Percentiles rank a stretch among this genome's conserved stretches.
phyloP scores from a whole-genome alignment of 768 basidiomycete genomes.

The Boletus coccyginus region DNA sequence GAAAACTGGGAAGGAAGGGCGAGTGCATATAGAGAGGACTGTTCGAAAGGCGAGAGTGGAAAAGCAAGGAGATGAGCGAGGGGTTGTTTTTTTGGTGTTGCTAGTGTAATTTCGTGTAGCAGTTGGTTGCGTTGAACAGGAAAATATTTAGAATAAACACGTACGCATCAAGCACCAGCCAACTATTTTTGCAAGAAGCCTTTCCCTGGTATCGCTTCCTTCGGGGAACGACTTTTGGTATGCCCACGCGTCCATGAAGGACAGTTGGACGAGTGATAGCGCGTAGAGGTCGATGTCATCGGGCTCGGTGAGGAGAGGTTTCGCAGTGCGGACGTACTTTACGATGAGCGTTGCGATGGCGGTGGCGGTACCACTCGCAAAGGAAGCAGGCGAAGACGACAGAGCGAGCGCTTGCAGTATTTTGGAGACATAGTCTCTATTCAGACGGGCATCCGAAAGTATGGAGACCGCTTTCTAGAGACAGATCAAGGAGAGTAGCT shows the following conservation, averaged over 20 bases:
- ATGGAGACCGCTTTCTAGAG: conserved; percentile 65
- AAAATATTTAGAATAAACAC: conserved; percentile 27
- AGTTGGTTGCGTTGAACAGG: not conserved
- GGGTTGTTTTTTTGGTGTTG: conserved; percentile 54
- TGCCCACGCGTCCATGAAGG: conserved; percentile 70
- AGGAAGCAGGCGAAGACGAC: conserved; percentile 41
- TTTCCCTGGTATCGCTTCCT: conserved; percentile 46
- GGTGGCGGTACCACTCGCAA: conserved; percentile 9
- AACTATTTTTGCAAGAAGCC: conserved; percentile 57
- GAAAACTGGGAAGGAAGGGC: conserved; percentile 48
- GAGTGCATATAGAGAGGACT: conserved; percentile 52
- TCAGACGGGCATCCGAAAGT: conserved; percentile 71
- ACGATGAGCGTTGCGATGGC: conserved; percentile 47
- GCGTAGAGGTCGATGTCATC: conserved; percentile 70
- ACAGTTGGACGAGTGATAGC: conserved; percentile 62
- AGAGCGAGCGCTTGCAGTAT: conserved; percentile 58
- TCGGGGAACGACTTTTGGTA: conserved; percentile 73
- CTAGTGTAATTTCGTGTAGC: conserved; percentile 31
- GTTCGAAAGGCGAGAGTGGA: conserved; percentile 66
- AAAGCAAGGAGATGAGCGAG: conserved; percentile 62
- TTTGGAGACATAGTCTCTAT: conserved; percentile 76
- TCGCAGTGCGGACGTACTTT: conserved; percentile 72
- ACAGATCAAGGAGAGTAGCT: not conserved
- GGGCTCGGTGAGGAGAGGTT: conserved; percentile 66
- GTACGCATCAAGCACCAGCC: conserved; percentile 70